A percentile compares a stretch with the other conserved stretches of the same genome.
phyloP scores from a whole-genome alignment of 192 early-diverging fungal species.

The Globomyces pollinis-pini region DNA sequence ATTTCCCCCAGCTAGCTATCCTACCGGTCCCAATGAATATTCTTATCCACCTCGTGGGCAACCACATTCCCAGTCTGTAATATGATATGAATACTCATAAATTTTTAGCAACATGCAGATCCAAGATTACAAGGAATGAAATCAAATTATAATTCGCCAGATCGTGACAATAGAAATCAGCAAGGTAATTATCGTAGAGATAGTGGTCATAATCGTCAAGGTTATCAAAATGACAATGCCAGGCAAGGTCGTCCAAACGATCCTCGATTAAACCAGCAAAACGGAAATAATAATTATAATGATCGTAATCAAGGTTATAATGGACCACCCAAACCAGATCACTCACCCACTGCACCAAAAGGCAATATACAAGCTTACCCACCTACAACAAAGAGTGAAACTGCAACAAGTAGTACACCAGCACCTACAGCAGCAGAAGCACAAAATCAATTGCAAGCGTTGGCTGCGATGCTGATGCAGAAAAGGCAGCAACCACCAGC shows the following conservation, averaged over 20 bases:
- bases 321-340: not conserved
- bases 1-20: not conserved
- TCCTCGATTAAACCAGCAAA: conserved; percentile 3
- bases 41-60: too few relatives aligned
- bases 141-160: not conserved
- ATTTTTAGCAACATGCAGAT: too few relatives aligned
- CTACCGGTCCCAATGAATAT: too few relatives aligned
- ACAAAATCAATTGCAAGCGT: not conserved
- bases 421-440: not conserved
- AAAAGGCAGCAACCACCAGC: not conserved
- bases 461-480: conserved; percentile 10
- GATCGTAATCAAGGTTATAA: not conserved
- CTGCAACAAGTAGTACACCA: not conserved
- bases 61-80: too few relatives aligned
- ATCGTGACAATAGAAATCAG: not conserved
- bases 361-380: not conserved
- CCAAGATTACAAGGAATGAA: too few relatives aligned
- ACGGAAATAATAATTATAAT: not conserved
- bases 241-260: not conserved
- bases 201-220: too few relatives aligned
- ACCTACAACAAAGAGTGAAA: not conserved
- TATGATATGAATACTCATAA: too few relatives aligned
- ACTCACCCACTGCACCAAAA: not conserved
- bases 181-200: not conserved
- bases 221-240: too few relatives aligned